Evolutionary conservation across 2,329 filamentous ascomycete species (phyloP).

Genomic region (Magnaporthiopsis poae): DNA sequence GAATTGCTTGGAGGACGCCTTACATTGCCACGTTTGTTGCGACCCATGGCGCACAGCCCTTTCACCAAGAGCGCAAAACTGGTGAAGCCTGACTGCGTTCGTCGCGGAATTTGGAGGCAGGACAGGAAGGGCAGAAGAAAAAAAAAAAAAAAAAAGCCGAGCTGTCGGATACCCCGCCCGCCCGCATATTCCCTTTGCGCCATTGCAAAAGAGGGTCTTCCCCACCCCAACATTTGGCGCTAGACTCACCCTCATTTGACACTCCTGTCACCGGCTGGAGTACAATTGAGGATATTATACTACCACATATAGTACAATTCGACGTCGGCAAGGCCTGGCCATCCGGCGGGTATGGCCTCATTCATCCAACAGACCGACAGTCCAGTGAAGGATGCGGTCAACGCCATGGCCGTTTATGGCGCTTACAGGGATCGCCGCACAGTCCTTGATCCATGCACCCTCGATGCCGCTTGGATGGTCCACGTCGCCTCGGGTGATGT

Average conservation of each 20-base stretch:
- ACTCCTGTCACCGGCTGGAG: no score
- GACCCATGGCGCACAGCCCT: background rate
- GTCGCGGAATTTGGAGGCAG: background rate
- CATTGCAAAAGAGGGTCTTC: background rate
- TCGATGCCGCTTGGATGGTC: conserved; percentile 63
- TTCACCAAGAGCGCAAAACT: background rate
- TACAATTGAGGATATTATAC: background rate
- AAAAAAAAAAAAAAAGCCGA: background rate
- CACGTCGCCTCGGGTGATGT: conserved; percentile 50
- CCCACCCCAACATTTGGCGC: background rate
- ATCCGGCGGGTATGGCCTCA: conserved; percentile 9
- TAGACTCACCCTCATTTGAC: no score
- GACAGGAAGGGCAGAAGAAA: background rate
- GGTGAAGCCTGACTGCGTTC: background rate
- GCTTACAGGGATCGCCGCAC: conserved; percentile 72
- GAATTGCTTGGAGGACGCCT: background rate
- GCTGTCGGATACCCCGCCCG: background rate
- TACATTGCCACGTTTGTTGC: background rate
- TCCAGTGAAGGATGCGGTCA: conserved; percentile 62
- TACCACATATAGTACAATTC: background rate
- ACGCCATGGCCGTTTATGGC: conserved; percentile 82
- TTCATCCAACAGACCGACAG: conserved; percentile 55
- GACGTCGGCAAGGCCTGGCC: background rate
- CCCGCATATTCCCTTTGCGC: background rate
- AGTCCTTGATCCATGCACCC: conserved; percentile 48